phyloP scores from a whole-genome alignment of 202 grass and related monocot species.

The Dendrocalamus latiflorus region DNA sequence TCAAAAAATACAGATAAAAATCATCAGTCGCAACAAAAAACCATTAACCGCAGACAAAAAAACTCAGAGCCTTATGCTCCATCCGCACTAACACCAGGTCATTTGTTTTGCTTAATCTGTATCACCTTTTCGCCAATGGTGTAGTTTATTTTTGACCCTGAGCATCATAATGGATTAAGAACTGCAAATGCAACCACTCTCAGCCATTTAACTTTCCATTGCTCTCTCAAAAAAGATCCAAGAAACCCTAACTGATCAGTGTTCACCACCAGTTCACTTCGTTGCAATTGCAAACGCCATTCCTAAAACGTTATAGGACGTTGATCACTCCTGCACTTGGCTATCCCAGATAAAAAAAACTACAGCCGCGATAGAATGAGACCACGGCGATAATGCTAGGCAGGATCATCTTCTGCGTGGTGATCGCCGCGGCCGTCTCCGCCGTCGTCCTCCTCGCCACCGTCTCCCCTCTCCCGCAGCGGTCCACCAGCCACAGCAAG shows the following conservation, averaged over 20 bases:
- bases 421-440: constrained; percentile 63
- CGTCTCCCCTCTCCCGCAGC: constrained; percentile 59
- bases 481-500: neutral
- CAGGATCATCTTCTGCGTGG: constrained; percentile 70
- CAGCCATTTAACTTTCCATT: neutral
- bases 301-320: neutral
- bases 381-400: constrained; percentile 45
- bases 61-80: no score
- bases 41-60: no score
- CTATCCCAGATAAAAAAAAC: constrained; percentile 15
- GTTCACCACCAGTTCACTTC: neutral
- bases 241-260: constrained; percentile 1
- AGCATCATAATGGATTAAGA: constrained; percentile 32
- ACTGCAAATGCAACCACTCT: constrained; percentile 4
- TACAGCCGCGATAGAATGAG: neutral
- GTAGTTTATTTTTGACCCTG: constrained; percentile 41
- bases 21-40: no score
- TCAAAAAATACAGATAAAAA: no score
- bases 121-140: constrained; percentile 1
- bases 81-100: constrained; percentile 12
- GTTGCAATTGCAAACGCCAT: neutral
- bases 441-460: constrained; percentile 82
- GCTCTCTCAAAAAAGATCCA: neutral
- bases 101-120: neutral
- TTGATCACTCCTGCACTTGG: neutral